Base-by-base conservation (phyloP, 2,329 filamentous ascomycete genomes). In the Pyricularia pennisetigena region DNA sequence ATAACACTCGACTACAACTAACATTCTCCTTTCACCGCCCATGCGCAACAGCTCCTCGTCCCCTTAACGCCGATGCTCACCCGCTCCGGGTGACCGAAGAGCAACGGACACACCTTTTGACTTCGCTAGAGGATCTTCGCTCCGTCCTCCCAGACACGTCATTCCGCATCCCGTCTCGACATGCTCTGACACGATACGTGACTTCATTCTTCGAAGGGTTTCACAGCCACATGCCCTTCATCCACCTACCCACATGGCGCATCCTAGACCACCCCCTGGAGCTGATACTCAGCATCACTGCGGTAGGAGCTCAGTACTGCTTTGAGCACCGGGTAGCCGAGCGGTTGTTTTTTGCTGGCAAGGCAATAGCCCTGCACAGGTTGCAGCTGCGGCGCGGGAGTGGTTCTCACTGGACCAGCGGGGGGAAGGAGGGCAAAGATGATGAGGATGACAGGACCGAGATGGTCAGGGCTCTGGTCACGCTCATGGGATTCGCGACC, bases 401-500 rank as follows among this genome's bases (percentile, higher is more conserved):
- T 23, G 26, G 24, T 3, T 4, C 24, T 10, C 28, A 62, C 24
- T 62, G 59, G 24, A 10, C 24, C 14, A 20, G 8, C 2, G 10
- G 24, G 6, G 59, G 32, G 32, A 16, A 41, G 32, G 32, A 9
- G 7, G 16, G 59, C n/a, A 7, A 28, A 12, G 59, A 62, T 1
- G 28, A 62, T 8, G 59, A 49, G 6, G 70, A 69, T 2, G 69
- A 71, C 29, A 78, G 80, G 66, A 81, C 83, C 77, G 81, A 83
- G 71, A 79, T 82, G 7, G 82, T 83, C 59, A 79, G 81, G 67
- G 82, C 82, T 0, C 80, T 84, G 28, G 71, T 83, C 10, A 74
- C 84, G 3, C 78, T 87, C n/a, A 86, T 86, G 68, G 85, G 85
- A 0, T 83, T 86, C 73, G 84, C 84, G 14, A 86, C 85, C 0